A percentile compares a stretch with the other conserved stretches of the same genome.
phyloP scores from a whole-genome alignment of 257 asterid species.

The Penstemon newberryi region DNA sequence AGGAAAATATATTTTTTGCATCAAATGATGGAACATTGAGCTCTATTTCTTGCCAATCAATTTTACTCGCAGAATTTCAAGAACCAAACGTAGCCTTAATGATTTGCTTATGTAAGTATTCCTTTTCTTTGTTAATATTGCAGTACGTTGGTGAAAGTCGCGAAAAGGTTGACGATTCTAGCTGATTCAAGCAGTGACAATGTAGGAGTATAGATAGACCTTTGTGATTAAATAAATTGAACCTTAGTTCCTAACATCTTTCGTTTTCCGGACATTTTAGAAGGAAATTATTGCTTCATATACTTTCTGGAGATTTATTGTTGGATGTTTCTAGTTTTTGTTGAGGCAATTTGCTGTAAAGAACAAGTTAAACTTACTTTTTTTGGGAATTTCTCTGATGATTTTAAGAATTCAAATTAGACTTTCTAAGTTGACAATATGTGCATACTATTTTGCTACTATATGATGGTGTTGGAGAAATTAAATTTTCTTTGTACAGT shows the following conservation, averaged over 20 bases:
- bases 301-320: slow-evolving; percentile 25
- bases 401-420: no score
- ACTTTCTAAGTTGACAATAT: neutral
- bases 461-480: slow-evolving; percentile 10
- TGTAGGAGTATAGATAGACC: slow-evolving; percentile 36
- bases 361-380: no score
- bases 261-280: slow-evolving; percentile 7
- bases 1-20: no score
- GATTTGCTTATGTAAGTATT: neutral
- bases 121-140: slow-evolving; percentile 18
- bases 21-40: no score
- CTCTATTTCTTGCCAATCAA: neutral
- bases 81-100: neutral
- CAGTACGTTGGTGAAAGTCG: slow-evolving; percentile 60
- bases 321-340: neutral
- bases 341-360: neutral
- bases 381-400: no score
- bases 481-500: slow-evolving; percentile 2
- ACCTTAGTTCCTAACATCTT: slow-evolving; percentile 29
- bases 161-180: slow-evolving; percentile 62
- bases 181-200: slow-evolving; percentile 59
- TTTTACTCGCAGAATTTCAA: neutral
- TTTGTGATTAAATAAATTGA: slow-evolving; percentile 26
- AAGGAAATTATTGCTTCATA: neutral
- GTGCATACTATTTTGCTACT: slow-evolving; percentile 13